phyloP scores from a whole-genome alignment of 805 yeast species.

The Metschnikowia borealis region DNA sequence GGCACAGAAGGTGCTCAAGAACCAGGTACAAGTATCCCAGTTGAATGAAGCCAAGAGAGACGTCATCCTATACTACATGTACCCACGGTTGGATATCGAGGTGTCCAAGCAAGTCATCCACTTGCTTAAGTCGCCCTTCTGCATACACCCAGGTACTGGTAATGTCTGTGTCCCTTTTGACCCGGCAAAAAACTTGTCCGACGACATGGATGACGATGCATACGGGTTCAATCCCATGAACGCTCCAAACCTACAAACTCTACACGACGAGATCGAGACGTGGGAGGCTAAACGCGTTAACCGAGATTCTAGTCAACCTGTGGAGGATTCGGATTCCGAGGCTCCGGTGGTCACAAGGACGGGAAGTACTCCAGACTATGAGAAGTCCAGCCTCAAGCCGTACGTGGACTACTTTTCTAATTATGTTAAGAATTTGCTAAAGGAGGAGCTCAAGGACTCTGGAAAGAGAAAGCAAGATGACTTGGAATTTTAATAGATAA shows the following conservation, averaged over 20 bases:
- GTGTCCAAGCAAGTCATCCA: conserved; percentile 89
- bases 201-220: conserved; percentile 31
- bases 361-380: conserved; percentile 42
- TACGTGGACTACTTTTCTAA: conserved; percentile 62
- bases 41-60: conserved; percentile 76
- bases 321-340: conserved; percentile 22
- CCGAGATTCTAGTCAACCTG: conserved; percentile 24
- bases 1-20: conserved; percentile 46
- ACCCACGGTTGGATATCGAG: conserved; percentile 90
- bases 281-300: conserved; percentile 37
- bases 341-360: conserved; percentile 4
- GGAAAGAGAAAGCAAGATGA: conserved; percentile 26
- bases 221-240: conserved; percentile 69
- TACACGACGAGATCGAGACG: conserved; percentile 61
- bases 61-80: conserved; percentile 70
- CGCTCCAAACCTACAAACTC: conserved; percentile 68
- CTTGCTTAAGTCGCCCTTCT: conserved; percentile 91
- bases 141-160: conserved; percentile 95
- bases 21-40: conserved; percentile 42
- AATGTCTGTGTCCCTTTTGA: conserved; percentile 89
- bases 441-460: conserved; percentile 46
- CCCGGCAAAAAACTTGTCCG: conserved; percentile 37
- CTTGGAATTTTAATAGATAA: conserved; percentile 24
- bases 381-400: conserved; percentile 66
- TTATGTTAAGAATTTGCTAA: conserved; percentile 55